Conservation (phyloP, 1,139 yeast genomes). For the Saccharomyces pastorianus region DNA sequence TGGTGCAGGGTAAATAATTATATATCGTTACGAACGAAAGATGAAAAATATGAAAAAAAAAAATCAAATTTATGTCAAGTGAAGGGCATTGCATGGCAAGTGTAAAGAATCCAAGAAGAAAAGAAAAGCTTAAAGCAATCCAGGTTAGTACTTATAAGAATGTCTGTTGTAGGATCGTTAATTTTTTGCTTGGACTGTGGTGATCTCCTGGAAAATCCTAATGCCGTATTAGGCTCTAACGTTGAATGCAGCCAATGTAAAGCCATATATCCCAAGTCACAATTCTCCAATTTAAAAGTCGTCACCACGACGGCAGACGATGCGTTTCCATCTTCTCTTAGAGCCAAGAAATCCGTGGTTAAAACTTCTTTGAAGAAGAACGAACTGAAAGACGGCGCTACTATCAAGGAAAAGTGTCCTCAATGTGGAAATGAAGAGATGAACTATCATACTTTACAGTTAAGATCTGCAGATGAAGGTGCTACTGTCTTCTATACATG, state of each 20-base stretch:
- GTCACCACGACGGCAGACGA: slow-evolving; percentile 74
- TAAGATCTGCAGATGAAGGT: slow-evolving; percentile 98
- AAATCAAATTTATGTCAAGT: not conserved
- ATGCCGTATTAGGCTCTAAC: slow-evolving; percentile 43
- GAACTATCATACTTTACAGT: slow-evolving; percentile 93
- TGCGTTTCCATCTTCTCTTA: slow-evolving; percentile 84
- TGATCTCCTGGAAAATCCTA: slow-evolving; percentile 58
- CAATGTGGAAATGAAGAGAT: slow-evolving; percentile 96
- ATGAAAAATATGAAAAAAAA: not conserved
- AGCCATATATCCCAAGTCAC: slow-evolving; percentile 44
- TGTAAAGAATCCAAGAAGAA: not conserved
- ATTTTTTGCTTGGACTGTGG: slow-evolving; percentile 95
- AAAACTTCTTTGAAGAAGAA: slow-evolving; percentile 71
- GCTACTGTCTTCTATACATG: slow-evolving; percentile 94
- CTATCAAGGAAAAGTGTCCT: slow-evolving; percentile 94
- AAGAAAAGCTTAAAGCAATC: not conserved
- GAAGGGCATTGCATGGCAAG: not conserved
- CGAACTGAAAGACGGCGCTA: slow-evolving; percentile 89
- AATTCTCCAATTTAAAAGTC: slow-evolving; percentile 74
- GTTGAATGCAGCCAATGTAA: slow-evolving; percentile 65
- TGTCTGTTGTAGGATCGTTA: slow-evolving; percentile 93
- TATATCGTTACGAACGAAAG: not conserved
- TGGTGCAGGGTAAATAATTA: not conserved
- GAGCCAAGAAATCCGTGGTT: slow-evolving; percentile 78
- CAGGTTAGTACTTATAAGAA: slow-evolving; percentile 21